Base-by-base conservation (phyloP, 495 filamentous ascomycete genomes). In the Tetracladium setigerum region DNA sequence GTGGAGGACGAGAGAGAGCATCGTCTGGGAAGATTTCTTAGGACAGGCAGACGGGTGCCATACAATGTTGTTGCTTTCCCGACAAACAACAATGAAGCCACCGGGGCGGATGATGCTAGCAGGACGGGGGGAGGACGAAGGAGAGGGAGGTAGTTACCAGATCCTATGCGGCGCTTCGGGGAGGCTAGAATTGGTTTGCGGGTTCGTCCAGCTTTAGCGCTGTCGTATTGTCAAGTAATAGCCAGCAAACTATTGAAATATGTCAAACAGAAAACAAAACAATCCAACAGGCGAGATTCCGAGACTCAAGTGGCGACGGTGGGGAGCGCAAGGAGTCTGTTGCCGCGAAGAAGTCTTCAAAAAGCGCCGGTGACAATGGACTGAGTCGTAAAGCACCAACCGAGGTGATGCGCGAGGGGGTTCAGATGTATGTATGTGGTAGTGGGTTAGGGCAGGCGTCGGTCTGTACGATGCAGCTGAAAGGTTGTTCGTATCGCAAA, bases 131-230 rank as follows among this genome's bases (percentile, higher is more conserved):
- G 24, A 55, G 14, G 38, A 40, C 31, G 33, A n/a, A 35, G 39
- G 30, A 45, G 34, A 24, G 48, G 34, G 32, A 35, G 16, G 31
- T 52, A 54, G 19, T 50, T 50, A 57, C 55, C 55, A 54, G 44
- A 30, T 30, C 14, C 33, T 39, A 45, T 47, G 32, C 42, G 48
- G 50, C 55, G 55, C 44, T 47, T 58, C 55, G 47, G 43, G 39
- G 35, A 14, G 48, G 47, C 47, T 27, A 27, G 22, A 27, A 27
- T 40, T 46, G 33, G 48, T 34, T 54, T 35, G 50, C 52, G 42
- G 53, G 46, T 41, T 50, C 32, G 35, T 47, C 38, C 38, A 27
- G 22, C 22, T 27, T 55, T 54, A 55, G 48, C 55, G 55, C 55
- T 45, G 24, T 30, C 39, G 30, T 19, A 38, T 9, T 18, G 38